A percentile compares a stretch with the other conserved stretches of the same genome.
Evolutionary conservation across 2,329 filamentous ascomycete species (phyloP).

Genomic region (Hypoxylon sp.): DNA sequence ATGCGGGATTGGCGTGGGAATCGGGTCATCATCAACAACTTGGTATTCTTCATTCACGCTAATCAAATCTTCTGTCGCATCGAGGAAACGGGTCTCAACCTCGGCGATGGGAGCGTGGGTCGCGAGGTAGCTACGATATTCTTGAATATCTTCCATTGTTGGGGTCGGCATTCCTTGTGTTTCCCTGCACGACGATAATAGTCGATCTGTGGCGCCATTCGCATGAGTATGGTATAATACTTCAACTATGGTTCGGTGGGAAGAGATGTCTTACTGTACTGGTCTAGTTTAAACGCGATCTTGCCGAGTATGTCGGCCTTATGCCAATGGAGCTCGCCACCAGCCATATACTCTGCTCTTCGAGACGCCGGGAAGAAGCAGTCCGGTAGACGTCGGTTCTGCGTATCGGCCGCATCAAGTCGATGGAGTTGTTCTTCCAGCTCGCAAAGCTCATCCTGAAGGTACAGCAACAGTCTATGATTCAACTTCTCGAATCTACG

Average conservation of each 20-base stretch:
- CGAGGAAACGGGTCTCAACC: constrained; percentile 73
- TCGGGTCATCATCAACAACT: constrained; percentile 41
- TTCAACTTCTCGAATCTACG: constrained; percentile 86
- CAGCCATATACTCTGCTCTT: constrained; percentile 68
- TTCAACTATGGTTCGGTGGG: background rate
- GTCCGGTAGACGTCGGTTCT: constrained; percentile 60
- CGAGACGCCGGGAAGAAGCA: constrained; percentile 71
- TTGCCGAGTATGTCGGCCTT: constrained; percentile 73
- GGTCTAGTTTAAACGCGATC: constrained; percentile 75
- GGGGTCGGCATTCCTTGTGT: constrained; percentile 67
- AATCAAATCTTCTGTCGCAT: constrained; percentile 69
- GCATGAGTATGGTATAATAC: constrained; percentile 22
- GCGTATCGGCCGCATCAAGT: constrained; percentile 74
- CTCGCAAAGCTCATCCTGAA: constrained; percentile 88
- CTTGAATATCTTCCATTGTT: constrained; percentile 64
- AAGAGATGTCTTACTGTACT: constrained; percentile 72
- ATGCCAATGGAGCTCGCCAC: constrained; percentile 71
- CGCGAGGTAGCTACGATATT: constrained; percentile 69
- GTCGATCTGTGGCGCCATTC: constrained; percentile 62
- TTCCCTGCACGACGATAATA: constrained; percentile 71
- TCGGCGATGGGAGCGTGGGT: constrained; percentile 69
- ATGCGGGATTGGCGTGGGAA: constrained; percentile 42
- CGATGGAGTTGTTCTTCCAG: constrained; percentile 82
- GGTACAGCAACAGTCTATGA: constrained; percentile 83
- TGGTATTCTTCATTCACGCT: constrained; percentile 54